phyloP scores from a whole-genome alignment of 352 stramenopile species.

The Pythium rishiriense region DNA sequence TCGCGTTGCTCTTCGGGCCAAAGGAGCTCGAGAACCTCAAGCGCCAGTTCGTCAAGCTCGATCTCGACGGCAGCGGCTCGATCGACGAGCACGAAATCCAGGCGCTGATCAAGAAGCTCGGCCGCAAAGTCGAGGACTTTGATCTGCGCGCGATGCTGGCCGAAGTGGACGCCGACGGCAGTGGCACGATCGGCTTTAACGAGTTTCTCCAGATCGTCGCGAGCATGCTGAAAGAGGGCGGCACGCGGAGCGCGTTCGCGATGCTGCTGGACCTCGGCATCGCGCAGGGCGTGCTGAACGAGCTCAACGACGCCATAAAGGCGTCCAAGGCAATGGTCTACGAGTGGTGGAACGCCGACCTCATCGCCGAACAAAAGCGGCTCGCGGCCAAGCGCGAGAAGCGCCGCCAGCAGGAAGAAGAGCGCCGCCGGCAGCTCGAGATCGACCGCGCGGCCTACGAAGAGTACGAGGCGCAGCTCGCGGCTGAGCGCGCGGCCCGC shows the following conservation, averaged over 20 bases:
- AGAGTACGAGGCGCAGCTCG: slow-evolving; percentile 46
- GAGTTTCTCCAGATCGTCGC: slow-evolving; percentile 73
- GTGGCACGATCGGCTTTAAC: slow-evolving; percentile 68
- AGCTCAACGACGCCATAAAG: slow-evolving; percentile 59
- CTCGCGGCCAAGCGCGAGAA: slow-evolving; percentile 55
- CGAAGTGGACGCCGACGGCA: slow-evolving; percentile 68
- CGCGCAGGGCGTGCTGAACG: slow-evolving; percentile 61
- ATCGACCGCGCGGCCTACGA: slow-evolving; percentile 43
- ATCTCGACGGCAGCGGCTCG: slow-evolving; percentile 61
- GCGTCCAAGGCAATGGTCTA: slow-evolving; percentile 48
- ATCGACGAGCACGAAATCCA: slow-evolving; percentile 72
- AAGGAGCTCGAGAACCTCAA: slow-evolving; percentile 71
- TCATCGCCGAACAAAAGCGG: slow-evolving; percentile 69
- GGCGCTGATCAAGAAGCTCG: slow-evolving; percentile 60
- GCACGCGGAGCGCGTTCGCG: slow-evolving; percentile 40
- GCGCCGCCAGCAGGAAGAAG: slow-evolving; percentile 47
- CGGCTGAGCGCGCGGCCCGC: slow-evolving; percentile 43
- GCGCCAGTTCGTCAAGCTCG: slow-evolving; percentile 64
- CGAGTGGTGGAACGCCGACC: slow-evolving; percentile 68
- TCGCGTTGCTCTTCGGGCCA: slow-evolving; percentile 64
- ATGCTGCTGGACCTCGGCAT: slow-evolving; percentile 57
- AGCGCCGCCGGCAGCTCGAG: slow-evolving; percentile 41
- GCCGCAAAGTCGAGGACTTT: slow-evolving; percentile 41
- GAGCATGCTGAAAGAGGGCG: slow-evolving; percentile 45
- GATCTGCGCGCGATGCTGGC: slow-evolving; percentile 58